Base-by-base conservation (phyloP, 495 filamentous ascomycete genomes). In the Trichoderma erinaceum region DNA sequence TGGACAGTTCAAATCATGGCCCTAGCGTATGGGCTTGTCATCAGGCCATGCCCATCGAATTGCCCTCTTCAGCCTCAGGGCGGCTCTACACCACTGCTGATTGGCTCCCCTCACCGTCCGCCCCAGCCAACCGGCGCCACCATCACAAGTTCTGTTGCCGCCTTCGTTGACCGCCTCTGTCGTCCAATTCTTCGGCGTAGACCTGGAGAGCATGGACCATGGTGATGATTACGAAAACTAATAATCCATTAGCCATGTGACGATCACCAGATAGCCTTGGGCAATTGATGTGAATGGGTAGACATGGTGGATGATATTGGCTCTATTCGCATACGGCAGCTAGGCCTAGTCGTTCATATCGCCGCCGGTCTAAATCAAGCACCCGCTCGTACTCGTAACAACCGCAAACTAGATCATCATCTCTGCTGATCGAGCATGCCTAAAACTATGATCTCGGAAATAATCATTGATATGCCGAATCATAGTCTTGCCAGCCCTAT, bases 31-130 rank as follows among this genome's bases (percentile, higher is more conserved):
- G 7, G 13, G 7, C 44, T n/a, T n/a, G 21, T 25, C 50, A 56
- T 21, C 50, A 56, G 50, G 21, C n/a, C n/a, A 25, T 48, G 35
- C 44, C 50, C 50, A 25, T 56, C 3, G 27, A 61, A 32, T 61
- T 61, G 56, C 56, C 56, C 23, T 61, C 56, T 61, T 61, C 56
- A 61, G 56, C 56, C 56, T 27, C 56, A 61, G 56, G 56, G 56
- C 56, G 56, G 56, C 56, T 61, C 56, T 61, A 61, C 56, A 18
- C 56, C 56, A 18, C 2, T 12, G 23, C 23, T 61, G 56, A 61
- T 61, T 61, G 56, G 56, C 56, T 61, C 23, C 23, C 27, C 56
- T 61, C 56, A 23, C 27, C 8, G 11, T 21, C 15, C 56, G 13
- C 56, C 56, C 56, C 56, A 61, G 56, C 56, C 56, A 61, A 61